These are phyloP conservation scores for Thelephora terrestris DNA, from an alignment of 1,284 basidiomycete species.

Conservation along the genomic window DNA sequence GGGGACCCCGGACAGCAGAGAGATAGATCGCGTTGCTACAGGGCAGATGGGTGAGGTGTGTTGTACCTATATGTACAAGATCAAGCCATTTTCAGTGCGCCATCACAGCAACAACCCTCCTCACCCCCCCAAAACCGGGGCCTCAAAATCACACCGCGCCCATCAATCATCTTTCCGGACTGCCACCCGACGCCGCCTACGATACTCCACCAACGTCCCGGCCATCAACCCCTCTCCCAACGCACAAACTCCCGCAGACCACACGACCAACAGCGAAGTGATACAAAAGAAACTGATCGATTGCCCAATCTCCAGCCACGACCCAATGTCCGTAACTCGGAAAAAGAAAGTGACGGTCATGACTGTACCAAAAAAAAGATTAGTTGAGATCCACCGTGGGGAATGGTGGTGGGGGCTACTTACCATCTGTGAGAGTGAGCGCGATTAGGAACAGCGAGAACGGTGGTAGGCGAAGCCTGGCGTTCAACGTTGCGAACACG, in stretches of 20 bases:
- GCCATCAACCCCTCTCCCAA: slow-evolving; percentile 59
- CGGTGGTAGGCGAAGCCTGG: slow-evolving; percentile 54
- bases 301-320: slow-evolving; percentile 87
- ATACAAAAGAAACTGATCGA: slow-evolving; percentile 86
- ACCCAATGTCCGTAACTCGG: slow-evolving; percentile 73
- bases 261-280: slow-evolving; percentile 68
- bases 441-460: slow-evolving; percentile 73
- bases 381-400: slow-evolving; percentile 5
- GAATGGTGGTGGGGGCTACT: slow-evolving; percentile 11
- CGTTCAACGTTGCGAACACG: slow-evolving; percentile 58
- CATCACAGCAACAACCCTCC: no score
- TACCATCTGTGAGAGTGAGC: slow-evolving; percentile 65
- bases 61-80: no score
- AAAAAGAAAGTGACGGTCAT: slow-evolving; percentile 83
- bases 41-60: no score
- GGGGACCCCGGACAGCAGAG: no score
- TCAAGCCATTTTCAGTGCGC: no score
- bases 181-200: no score
- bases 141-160: no score
- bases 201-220: background rate
- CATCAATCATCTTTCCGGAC: no score
- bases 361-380: slow-evolving; percentile 25
- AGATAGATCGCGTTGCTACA: no score
- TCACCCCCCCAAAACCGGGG: no score
- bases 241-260: slow-evolving; percentile 68